Conservation (phyloP, 768 basidiomycete genomes). For the Collybiopsis luxurians region DNA sequence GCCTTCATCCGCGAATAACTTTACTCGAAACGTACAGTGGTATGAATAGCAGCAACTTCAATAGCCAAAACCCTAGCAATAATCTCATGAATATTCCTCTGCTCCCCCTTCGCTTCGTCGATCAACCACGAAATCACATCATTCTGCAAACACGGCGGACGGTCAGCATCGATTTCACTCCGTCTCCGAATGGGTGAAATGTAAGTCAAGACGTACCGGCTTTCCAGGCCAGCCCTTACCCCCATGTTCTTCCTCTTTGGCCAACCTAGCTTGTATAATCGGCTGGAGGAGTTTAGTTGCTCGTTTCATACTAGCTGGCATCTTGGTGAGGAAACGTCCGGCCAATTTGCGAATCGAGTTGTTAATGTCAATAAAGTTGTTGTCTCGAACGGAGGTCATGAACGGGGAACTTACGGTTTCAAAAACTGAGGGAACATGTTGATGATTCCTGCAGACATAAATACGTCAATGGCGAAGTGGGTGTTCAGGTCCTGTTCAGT, state of each 20-base stretch:
- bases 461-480: conserved; percentile 24
- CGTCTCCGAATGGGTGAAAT: not conserved
- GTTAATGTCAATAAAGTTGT: not conserved
- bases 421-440: conserved; percentile 25
- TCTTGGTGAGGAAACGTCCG: conserved; percentile 11
- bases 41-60: conserved; percentile 44
- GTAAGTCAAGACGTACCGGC: not conserved
- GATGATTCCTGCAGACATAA: conserved; percentile 19
- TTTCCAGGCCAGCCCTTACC: conserved; percentile 11
- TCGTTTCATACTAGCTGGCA: conserved; percentile 10
- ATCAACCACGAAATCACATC: conserved; percentile 48
- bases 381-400: no score
- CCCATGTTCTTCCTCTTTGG: conserved; percentile 10
- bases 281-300: conserved; percentile 12
- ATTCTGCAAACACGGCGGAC: conserved; percentile 26
- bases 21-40: conserved; percentile 31
- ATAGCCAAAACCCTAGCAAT: conserved; percentile 32
- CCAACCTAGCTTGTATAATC: conserved; percentile 11
- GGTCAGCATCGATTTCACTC: not conserved
- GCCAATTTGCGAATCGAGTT: conserved; percentile 12
- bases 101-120: conserved; percentile 29
- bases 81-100: conserved; percentile 29
- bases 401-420: conserved; percentile 27
- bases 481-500: conserved; percentile 17
- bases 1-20: not conserved